Evolutionary conservation across 768 basidiomycete genomes (phyloP), one percentile per base, ranked within the genome.

Genomic region (Hebeloma cylindrosporum): DNA sequence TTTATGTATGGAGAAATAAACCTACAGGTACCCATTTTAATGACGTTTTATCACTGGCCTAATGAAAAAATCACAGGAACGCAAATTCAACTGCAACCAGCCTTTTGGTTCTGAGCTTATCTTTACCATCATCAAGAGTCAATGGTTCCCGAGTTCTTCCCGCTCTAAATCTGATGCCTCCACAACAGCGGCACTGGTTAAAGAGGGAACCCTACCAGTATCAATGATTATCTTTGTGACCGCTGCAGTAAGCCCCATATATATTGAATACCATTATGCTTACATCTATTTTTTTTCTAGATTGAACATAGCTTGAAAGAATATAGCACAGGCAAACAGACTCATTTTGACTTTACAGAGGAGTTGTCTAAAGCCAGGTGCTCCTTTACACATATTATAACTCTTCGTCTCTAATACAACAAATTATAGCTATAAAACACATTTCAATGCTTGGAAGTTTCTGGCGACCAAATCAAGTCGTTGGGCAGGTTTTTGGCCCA

Each of bases 51-150:
- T 13, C 7, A 2, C 7, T 33, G 32, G 20, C 32, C 14, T 2
- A 14, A 11, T 17, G 3, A 29, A 18, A 11, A 5, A 28, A 10
- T 45, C n/a, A n/a, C n/a, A 45, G 44, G 29, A 29, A 1, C 16
- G 28, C 1, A 38, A 23, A 3, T 26, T 45, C 8, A 36, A 17
- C 3, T n/a, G 30, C 16, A 38, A 28, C 14, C 18, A 38, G n/a
- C 44, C 44, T n/a, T 45, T 45, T 31, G 44, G 36, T 13, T 36
- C 25, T 2, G 25, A 45, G 36, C 32, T 45, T 11, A 30, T 45
- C 2, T n/a, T 45, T 2, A 28, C 36, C 9, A 37, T 45, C 20
- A 45, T 45, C 31, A 28, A 45, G 17, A 21, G 20, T 18, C 36
- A 45, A 27, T 45, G 44, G 44, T 45, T 45, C 22, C 36, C 44